phyloP scores from a whole-genome alignment of 169 alveolate species.

The Babesia bovis region DNA sequence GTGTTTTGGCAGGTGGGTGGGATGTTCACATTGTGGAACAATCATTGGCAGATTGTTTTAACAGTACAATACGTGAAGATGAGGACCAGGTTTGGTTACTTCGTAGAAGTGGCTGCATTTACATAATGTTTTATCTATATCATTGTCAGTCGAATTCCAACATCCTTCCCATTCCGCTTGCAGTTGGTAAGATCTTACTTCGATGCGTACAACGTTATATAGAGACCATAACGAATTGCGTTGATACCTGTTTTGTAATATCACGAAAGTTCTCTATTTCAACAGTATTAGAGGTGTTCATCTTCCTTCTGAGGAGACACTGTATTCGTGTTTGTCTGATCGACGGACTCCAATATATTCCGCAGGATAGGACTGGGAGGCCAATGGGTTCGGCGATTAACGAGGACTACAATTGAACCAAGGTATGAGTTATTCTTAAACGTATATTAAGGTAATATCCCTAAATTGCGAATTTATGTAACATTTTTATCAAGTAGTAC shows the following conservation, averaged over 20 bases:
- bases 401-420: too few relatives aligned
- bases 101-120: conserved; percentile 26
- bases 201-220: not conserved
- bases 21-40: not conserved
- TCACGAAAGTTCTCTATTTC: conserved; percentile 8
- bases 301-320: conserved; percentile 21
- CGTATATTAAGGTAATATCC: too few relatives aligned
- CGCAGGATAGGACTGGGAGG: conserved; percentile 37
- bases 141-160: conserved; percentile 39
- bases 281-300: conserved; percentile 41
- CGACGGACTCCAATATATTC: conserved; percentile 61
- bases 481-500: too few relatives aligned
- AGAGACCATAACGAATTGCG: conserved; percentile 44
- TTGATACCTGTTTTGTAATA: conserved; percentile 10
- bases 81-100: not conserved
- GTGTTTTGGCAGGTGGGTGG: conserved; percentile 59
- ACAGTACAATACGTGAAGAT: conserved; percentile 5
- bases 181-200: conserved; percentile 28
- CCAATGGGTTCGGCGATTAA: conserved; percentile 9
- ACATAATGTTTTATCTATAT: conserved; percentile 51
- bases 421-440: too few relatives aligned
- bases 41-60: conserved; percentile 27
- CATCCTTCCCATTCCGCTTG: conserved; percentile 39
- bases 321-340: conserved; percentile 33
- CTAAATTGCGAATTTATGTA: too few relatives aligned